Conservation (phyloP, 495 filamentous ascomycete species). For the Amphirosellinia nigrospora region DNA sequence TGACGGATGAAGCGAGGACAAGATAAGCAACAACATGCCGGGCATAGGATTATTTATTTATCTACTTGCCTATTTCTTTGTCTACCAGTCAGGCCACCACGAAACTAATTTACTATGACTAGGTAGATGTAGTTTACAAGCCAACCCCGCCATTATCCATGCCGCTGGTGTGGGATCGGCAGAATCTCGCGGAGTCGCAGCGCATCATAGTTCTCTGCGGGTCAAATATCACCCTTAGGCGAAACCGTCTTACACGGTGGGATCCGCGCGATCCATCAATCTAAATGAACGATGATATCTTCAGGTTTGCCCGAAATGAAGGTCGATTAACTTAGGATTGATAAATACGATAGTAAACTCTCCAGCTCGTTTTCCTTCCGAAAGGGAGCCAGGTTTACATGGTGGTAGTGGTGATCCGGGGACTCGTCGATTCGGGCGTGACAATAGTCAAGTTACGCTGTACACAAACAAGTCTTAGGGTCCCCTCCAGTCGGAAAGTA, state of each 20-base stretch:
- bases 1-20: slow-evolving; percentile 4
- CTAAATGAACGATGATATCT: background rate
- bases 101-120: slow-evolving; percentile 4
- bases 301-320: background rate
- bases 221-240: slow-evolving; percentile 39
- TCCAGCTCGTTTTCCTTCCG: background rate
- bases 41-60: slow-evolving; percentile 9
- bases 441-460: background rate
- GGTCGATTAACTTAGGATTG: background rate
- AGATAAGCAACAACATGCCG: background rate
- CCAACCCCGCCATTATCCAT: slow-evolving; percentile 38
- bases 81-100: background rate
- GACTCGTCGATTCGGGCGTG: background rate
- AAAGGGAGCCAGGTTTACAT: background rate
- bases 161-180: slow-evolving; percentile 36
- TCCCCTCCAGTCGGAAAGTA: background rate
- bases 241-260: background rate
- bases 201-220: slow-evolving; percentile 27
- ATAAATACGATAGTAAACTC: background rate
- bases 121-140: slow-evolving; percentile 25
- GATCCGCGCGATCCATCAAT: background rate
- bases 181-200: slow-evolving; percentile 36
- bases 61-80: background rate
- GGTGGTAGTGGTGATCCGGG: background rate
- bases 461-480: background rate